Base-by-base conservation (phyloP, 495 filamentous ascomycete genomes). In the Podospora sp. region DNA sequence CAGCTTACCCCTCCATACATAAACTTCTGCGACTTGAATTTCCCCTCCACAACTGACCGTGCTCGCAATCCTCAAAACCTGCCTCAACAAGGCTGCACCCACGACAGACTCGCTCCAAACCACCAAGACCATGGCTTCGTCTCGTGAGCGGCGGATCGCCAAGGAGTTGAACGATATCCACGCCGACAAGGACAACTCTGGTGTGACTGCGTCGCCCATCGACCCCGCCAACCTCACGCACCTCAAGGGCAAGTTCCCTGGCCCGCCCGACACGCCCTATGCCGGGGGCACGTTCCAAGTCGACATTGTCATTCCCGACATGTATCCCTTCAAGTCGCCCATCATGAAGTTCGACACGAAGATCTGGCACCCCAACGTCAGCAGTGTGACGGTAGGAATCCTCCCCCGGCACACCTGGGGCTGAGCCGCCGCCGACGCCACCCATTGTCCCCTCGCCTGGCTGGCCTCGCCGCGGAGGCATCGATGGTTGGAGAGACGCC, bases 351-450 rank as follows among this genome's bases (percentile, higher is more conserved):
- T 99, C 69, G 86, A 90, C 69, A 99, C 96, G 71, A 96, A 90
- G 78, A 90, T 99, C 65, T 99, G 96, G 96, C 95, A 99, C 79
- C 95, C 95, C 36, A 99, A 99, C 78, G 87, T 99, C 79, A 93
- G 90, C 85, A 94, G 90, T 73, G 92, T 97, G 77, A 99, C 95
- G 59, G 94, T 97, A 79, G 75, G 89, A n/a, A 11, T 12, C 50
- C 62, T 49, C 7, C 21, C 59, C 35, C 29, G 40, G 5, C 40
- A 11, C 40, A 46, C 11, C 40, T 46, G 40, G 40, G 40, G 40
- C 40, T 18, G 40, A 46, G 40, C 40, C 12, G 14, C 40, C 12
- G 52, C 52, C 52, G 52, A 24, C 52, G 6, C 0, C 6, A 14
- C 33, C n/a, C 36, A 1, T n/a, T 61, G 8, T 16, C 59, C 59